These are phyloP conservation scores for Beta vulgaris DNA, from an alignment of 148 eudicot genomes.

Conservation along the genomic window DNA sequence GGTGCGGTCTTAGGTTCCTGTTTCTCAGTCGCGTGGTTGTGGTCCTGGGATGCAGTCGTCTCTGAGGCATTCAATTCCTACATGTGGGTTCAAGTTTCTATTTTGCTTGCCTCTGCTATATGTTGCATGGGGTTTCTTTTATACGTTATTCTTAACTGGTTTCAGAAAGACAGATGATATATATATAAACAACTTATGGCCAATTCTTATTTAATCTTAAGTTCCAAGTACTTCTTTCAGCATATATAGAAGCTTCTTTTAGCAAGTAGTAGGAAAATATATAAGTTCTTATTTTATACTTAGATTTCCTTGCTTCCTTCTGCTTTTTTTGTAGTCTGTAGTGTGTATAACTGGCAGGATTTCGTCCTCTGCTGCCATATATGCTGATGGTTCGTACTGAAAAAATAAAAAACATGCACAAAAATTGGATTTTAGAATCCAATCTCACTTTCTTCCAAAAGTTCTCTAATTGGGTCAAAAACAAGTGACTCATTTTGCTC, in stretches of 20 bases:
- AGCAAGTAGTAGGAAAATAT: neutral
- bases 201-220: neutral
- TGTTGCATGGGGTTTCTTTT: constrained; percentile 40
- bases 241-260: neutral
- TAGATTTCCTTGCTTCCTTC: neutral
- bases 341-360: too few relatives aligned
- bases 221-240: neutral
- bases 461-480: too few relatives aligned
- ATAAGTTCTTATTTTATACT: neutral
- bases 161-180: constrained; percentile 29
- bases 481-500: too few relatives aligned
- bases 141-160: constrained; percentile 45
- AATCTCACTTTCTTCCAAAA: too few relatives aligned
- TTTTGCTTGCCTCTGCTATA: constrained; percentile 42
- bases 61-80: constrained; percentile 41
- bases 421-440: too few relatives aligned
- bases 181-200: neutral
- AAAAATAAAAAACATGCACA: too few relatives aligned
- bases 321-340: too few relatives aligned
- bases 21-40: constrained; percentile 67
- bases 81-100: constrained; percentile 53
- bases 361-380: neutral
- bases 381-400: neutral
- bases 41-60: constrained; percentile 66
- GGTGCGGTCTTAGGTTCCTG: constrained; percentile 61